A percentile compares a stretch with the other conserved stretches of the same genome.
Conservation (phyloP, 2,329 filamentous ascomycete species). For the Aspergillus pseudoviridinutans region DNA sequence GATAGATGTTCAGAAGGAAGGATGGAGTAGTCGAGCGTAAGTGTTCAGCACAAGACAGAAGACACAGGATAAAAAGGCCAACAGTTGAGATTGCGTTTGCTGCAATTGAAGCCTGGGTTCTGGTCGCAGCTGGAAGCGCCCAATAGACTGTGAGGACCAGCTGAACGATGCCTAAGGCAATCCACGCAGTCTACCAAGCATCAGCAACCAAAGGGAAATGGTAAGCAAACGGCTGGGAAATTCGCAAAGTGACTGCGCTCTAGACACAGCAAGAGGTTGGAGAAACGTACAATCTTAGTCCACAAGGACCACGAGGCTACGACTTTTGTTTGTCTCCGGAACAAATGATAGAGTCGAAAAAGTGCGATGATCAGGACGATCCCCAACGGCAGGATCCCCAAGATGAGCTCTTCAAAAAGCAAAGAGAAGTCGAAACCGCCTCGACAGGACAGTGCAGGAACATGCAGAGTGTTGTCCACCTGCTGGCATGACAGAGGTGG, state of each 20-base stretch:
- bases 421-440: slow-evolving; percentile 44
- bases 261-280: background rate
- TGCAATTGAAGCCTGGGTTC: slow-evolving; percentile 34
- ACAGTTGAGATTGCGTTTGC: slow-evolving; percentile 28
- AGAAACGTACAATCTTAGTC: slow-evolving; percentile 33
- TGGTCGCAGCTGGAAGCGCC: slow-evolving; percentile 27
- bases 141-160: slow-evolving; percentile 36
- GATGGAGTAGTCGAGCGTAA: slow-evolving; percentile 44
- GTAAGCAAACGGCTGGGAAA: background rate
- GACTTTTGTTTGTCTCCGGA: slow-evolving; percentile 33
- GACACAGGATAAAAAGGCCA: slow-evolving; percentile 28
- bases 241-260: background rate
- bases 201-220: slow-evolving; percentile 3
- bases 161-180: slow-evolving; percentile 32
- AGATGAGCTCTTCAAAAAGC: slow-evolving; percentile 44
- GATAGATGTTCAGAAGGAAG: slow-evolving; percentile 45
- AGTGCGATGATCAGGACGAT: slow-evolving; percentile 34
- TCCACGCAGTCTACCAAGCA: slow-evolving; percentile 25
- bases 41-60: slow-evolving; percentile 48
- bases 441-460: slow-evolving; percentile 33
- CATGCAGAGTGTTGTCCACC: slow-evolving; percentile 33
- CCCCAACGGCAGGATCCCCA: slow-evolving; percentile 34
- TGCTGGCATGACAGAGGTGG: slow-evolving; percentile 24
- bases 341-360: slow-evolving; percentile 34
- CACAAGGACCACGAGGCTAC: slow-evolving; percentile 26